Base-by-base conservation (phyloP, 208 protist species). In the Spongospora subterranea region DNA sequence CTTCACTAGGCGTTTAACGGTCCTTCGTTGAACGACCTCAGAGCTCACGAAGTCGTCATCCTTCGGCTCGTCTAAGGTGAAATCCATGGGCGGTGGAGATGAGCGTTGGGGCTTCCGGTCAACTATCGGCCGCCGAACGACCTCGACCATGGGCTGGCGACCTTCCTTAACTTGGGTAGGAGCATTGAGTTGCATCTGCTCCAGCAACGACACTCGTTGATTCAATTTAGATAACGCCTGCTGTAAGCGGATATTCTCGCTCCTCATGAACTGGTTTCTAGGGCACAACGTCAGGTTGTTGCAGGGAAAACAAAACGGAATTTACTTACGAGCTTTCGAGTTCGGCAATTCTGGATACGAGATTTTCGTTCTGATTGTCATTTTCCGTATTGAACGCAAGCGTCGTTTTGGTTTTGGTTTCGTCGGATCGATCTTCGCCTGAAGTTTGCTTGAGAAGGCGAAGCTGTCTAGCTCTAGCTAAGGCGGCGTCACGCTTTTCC, bases 1-100 rank as follows among this genome's bases (percentile, higher is more conserved):
- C n/a, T n/a, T n/a, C n/a, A n/a, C n/a, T n/a, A n/a, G n/a, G n/a
- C n/a, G n/a, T n/a, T n/a, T n/a, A n/a, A n/a, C n/a, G n/a, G n/a
- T n/a, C n/a, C n/a, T n/a, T n/a, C n/a, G n/a, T n/a, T n/a, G n/a
- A n/a, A n/a, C n/a, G n/a, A n/a, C n/a, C n/a, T n/a, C n/a, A n/a
- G n/a, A n/a, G n/a, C n/a, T 32, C 54, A 29, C 54, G 17, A 65
- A 32, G 54, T 65, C 54, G 54, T 65, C 71, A n/a, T 82, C 71
- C 17, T 82, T 43, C 35, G n/a, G 40, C n/a, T 6, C 17, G n/a
- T 82, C 71, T 6, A 82, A 40, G 17, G 71, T 45, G 40, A 82
- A 82, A 43, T 82, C 71, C 71, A 82, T 82, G 11, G 71, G 71
- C 6, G 71, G 71, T 82, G 71, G 71, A 45, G 71, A 82, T n/a